Evolutionary conservation across 805 yeast species (phyloP).

Genomic region (Pichia cabralensis): DNA sequence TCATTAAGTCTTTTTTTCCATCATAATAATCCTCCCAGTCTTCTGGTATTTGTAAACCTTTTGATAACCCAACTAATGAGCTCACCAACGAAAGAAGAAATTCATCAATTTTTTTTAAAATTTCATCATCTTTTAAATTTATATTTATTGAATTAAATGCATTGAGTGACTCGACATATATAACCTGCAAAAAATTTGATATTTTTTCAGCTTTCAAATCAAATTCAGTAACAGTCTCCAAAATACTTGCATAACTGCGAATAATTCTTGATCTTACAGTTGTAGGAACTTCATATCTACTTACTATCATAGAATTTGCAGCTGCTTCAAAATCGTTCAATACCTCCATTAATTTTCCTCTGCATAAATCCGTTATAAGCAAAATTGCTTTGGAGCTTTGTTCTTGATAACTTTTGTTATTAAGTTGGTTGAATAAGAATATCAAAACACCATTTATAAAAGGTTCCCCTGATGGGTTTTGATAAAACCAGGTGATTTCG

Average conservation of each 20-base stretch:
- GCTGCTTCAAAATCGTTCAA: conserved; percentile 41
- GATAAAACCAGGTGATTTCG: conserved; percentile 50
- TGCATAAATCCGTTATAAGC: conserved; percentile 46
- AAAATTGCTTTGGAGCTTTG: conserved; percentile 48
- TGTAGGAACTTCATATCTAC: conserved; percentile 18
- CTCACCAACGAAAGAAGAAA: conserved; percentile 47
- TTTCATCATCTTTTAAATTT: neutral
- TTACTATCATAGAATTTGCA: conserved; percentile 36
- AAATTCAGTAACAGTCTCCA: conserved; percentile 45
- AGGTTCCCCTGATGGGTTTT: conserved; percentile 31
- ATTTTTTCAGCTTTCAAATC: conserved; percentile 28
- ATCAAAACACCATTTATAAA: conserved; percentile 44
- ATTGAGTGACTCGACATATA: conserved; percentile 14
- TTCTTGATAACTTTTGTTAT: conserved; percentile 8
- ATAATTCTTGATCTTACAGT: conserved; percentile 51
- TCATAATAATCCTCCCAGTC: conserved; percentile 35
- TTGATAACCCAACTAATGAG: conserved; percentile 63
- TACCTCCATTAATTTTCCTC: conserved; percentile 30
- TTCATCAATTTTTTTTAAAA: conserved; percentile 26
- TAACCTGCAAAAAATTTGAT: conserved; percentile 14
- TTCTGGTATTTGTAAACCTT: conserved; percentile 52
- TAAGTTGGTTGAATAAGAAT: conserved; percentile 28
- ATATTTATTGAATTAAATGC: conserved; percentile 8
- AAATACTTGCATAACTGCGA: conserved; percentile 52
- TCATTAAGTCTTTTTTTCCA: conserved; percentile 20